phyloP scores from a whole-genome alignment of 2,329 filamentous ascomycete genomes.

The Colletotrichum ledebouriae region DNA sequence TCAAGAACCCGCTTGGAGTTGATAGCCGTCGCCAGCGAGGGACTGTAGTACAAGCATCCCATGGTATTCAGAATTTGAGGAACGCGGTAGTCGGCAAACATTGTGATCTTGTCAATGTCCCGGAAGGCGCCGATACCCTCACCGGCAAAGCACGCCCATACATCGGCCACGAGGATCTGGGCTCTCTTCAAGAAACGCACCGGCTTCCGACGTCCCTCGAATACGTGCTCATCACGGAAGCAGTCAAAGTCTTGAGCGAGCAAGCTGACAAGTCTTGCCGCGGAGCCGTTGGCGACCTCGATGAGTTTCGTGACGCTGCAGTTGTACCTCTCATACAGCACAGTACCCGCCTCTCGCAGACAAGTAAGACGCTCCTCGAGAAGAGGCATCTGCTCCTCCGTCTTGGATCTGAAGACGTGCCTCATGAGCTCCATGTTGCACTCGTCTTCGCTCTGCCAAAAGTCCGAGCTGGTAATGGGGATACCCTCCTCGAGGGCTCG shows the following conservation, averaged over 20 bases:
- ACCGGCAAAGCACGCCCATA: conserved; percentile 96
- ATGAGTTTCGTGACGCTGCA: conserved; percentile 82
- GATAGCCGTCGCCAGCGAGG: conserved; percentile 80
- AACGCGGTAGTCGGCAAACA: conserved; percentile 98
- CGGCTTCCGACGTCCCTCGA: conserved; percentile 75
- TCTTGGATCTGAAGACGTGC: conserved; percentile 88
- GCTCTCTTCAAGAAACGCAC: conserved; percentile 93
- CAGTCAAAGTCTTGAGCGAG: conserved; percentile 85
- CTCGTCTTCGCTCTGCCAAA: conserved; percentile 83
- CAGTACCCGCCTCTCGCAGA: conserved; percentile 83
- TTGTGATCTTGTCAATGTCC: conserved; percentile 96
- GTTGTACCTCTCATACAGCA: conserved; percentile 82
- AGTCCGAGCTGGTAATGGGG: conserved; percentile 88
- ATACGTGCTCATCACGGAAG: conserved; percentile 85
- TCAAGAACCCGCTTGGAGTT: conserved; percentile 73
- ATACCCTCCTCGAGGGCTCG: conserved; percentile 92
- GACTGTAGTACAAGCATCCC: conserved; percentile 87
- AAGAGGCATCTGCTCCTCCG: conserved; percentile 88
- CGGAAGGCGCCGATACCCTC: conserved; percentile 82
- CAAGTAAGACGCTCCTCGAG: conserved; percentile 82
- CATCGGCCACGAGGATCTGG: conserved; percentile 94
- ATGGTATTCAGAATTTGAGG: conserved; percentile 91
- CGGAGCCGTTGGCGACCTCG: conserved; percentile 80
- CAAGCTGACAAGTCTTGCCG: conserved; percentile 87
- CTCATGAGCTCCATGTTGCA: conserved; percentile 81